A percentile compares a stretch with the other conserved stretches of the same genome.
phyloP scores from a whole-genome alignment of 148 eudicot species.

The Rhododendron molle region DNA sequence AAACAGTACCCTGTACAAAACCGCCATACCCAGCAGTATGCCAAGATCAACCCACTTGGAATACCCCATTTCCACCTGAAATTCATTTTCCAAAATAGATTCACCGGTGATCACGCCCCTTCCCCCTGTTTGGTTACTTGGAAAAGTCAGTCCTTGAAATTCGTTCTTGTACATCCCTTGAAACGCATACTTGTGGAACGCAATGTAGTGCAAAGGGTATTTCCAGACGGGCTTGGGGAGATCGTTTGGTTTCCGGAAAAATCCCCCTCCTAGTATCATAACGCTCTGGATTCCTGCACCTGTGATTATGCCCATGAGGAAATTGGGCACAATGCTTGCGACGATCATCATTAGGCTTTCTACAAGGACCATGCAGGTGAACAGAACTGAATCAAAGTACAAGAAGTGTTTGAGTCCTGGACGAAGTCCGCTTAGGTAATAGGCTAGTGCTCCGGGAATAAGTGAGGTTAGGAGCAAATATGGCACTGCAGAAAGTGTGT shows the following conservation, averaged over 20 bases:
- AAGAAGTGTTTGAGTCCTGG: constrained; percentile 22
- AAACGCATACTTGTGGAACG: constrained; percentile 32
- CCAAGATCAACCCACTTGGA: constrained; percentile 15
- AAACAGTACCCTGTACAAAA: constrained; percentile 35
- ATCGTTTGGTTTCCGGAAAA: constrained; percentile 36
- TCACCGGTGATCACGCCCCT: neutral
- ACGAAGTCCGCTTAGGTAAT: constrained; percentile 43
- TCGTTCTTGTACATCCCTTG: constrained; percentile 50
- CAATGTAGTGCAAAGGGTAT: constrained; percentile 39
- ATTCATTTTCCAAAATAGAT: no score
- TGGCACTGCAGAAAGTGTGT: constrained; percentile 49
- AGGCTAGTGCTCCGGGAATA: constrained; percentile 45
- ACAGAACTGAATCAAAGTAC: constrained; percentile 27
- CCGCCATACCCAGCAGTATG: constrained; percentile 37
- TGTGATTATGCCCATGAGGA: constrained; percentile 44
- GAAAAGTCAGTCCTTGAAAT: constrained; percentile 32
- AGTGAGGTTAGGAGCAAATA: constrained; percentile 31
- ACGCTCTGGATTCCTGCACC: constrained; percentile 56
- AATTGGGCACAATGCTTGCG: constrained; percentile 48
- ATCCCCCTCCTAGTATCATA: constrained; percentile 33
- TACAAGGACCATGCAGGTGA: constrained; percentile 35
- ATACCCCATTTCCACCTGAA: neutral
- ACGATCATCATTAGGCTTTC: constrained; percentile 71
- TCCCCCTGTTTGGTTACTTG: neutral
- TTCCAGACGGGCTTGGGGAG: constrained; percentile 35